These are phyloP conservation scores for Candida freyschussii DNA, from an alignment of 1,139 yeast species.

Conservation along the genomic window DNA sequence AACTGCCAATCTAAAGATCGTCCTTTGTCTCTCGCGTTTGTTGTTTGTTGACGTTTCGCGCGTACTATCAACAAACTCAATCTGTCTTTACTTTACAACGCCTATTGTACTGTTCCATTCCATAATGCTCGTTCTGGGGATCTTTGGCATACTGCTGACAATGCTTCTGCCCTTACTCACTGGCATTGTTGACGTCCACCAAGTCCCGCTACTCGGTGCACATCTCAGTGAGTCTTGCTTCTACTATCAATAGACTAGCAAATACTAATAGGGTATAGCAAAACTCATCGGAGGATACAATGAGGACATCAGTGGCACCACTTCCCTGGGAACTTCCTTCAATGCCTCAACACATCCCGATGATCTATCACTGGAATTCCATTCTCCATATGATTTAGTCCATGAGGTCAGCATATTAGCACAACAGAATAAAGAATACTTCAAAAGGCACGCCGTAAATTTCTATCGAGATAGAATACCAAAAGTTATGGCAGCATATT, in stretches of 20 bases:
- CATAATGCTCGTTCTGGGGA: constrained; percentile 2
- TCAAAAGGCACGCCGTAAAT: background rate
- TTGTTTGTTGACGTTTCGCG: too few relatives aligned
- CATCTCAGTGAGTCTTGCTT: constrained; percentile 3
- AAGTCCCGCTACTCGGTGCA: constrained; percentile 11
- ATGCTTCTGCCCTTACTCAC: constrained; percentile 11
- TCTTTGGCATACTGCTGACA: constrained; percentile 1
- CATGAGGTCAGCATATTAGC: constrained; percentile 10
- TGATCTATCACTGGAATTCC: background rate
- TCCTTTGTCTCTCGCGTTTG: too few relatives aligned
- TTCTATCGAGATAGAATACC: constrained; percentile 10
- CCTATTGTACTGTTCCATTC: too few relatives aligned
- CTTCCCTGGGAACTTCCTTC: background rate
- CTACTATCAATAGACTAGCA: background rate
- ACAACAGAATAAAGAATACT: constrained; percentile 4
- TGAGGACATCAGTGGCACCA: background rate
- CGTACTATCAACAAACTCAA: too few relatives aligned
- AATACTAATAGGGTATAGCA: background rate
- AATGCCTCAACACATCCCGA: background rate
- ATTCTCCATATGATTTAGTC: constrained; percentile 6
- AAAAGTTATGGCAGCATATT: constrained; percentile 1
- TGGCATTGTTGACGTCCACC: constrained; percentile 4
- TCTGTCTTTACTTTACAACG: too few relatives aligned
- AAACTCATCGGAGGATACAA: background rate
- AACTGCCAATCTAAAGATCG: too few relatives aligned